phyloP scores from a whole-genome alignment of 371 early-diverging fungal genomes.

The Capillidium rhysosporum region DNA sequence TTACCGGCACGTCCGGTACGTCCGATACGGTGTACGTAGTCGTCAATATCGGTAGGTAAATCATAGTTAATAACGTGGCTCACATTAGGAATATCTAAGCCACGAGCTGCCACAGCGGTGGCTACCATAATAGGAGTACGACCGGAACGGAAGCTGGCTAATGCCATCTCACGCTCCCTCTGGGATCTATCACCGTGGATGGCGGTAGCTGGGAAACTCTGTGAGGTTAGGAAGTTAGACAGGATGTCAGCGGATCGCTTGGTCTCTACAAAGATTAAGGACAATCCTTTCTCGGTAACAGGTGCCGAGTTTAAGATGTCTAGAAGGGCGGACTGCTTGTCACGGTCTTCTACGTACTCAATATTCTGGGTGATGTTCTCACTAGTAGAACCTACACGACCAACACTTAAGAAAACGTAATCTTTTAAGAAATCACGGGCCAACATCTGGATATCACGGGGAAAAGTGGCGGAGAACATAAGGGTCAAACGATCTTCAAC shows the following conservation, averaged over 20 bases:
- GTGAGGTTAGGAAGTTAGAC: conserved; percentile 43
- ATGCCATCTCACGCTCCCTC: conserved; percentile 87
- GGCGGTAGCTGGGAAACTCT: conserved; percentile 78
- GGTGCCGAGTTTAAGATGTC: conserved; percentile 60
- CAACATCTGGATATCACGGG: conserved; percentile 79
- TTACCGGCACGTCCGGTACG: conserved; percentile 98
- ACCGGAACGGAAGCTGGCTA: conserved; percentile 76
- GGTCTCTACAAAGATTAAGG: conserved; percentile 96
- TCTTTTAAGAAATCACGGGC: conserved; percentile 89
- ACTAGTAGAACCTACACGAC: conserved; percentile 87
- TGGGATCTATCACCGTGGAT: conserved; percentile 97
- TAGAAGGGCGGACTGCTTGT: conserved; percentile 65
- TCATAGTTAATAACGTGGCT: conserved; percentile 89
- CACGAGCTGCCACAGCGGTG: conserved; percentile 98
- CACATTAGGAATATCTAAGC: conserved; percentile 84
- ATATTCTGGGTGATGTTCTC: conserved; percentile 91
- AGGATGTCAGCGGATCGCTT: conserved; percentile 97
- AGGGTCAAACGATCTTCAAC: conserved; percentile 74
- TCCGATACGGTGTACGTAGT: conserved; percentile 98
- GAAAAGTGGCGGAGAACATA: conserved; percentile 97
- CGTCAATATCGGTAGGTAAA: conserved; percentile 81
- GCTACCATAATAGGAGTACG: conserved; percentile 92
- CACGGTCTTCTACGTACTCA: conserved; percentile 67
- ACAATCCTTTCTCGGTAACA: conserved; percentile 36
- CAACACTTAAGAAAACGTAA: conserved; percentile 84